phyloP scores from a whole-genome alignment of 2,329 filamentous ascomycete genomes.

The Lachnum nothofagi region DNA sequence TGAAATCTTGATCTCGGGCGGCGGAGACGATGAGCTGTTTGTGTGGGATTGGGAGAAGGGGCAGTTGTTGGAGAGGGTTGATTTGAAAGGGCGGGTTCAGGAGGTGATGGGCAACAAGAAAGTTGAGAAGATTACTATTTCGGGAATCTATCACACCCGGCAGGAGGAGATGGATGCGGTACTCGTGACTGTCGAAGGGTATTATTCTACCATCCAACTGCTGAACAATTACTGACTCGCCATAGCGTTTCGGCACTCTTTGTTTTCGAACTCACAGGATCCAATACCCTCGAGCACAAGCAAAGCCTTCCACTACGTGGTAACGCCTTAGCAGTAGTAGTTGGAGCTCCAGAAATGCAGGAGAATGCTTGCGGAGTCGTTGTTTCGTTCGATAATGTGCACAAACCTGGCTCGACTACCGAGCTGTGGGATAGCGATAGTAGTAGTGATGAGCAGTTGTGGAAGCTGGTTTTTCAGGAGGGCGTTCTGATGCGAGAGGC shows the following conservation, averaged over 20 bases:
- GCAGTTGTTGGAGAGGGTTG: conserved; percentile 48
- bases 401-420: conserved; percentile 45
- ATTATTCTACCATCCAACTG: too few species aligned
- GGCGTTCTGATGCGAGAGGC: conserved; percentile 4
- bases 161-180: conserved; percentile 37
- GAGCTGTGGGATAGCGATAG: conserved; percentile 27
- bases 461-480: conserved; percentile 13
- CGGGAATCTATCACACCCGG: conserved; percentile 29
- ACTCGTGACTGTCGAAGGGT: conserved; percentile 55
- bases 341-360: conserved; percentile 10
- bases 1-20: conserved; percentile 74
- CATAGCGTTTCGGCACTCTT: conserved; percentile 58
- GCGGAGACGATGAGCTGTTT: conserved; percentile 73
- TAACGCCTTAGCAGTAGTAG: conserved; percentile 45
- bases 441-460: conserved; percentile 7
- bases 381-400: conserved; percentile 51
- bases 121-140: conserved; percentile 34
- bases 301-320: conserved; percentile 54
- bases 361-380: conserved; percentile 33
- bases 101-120: conserved; percentile 33
- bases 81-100: conserved; percentile 46
- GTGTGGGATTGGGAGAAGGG: conserved; percentile 70
- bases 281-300: conserved; percentile 46
- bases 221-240: conserved; percentile 14
- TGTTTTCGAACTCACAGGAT: conserved; percentile 50